Conservation (phyloP, 768 basidiomycete species). For the Mycena rosella region DNA sequence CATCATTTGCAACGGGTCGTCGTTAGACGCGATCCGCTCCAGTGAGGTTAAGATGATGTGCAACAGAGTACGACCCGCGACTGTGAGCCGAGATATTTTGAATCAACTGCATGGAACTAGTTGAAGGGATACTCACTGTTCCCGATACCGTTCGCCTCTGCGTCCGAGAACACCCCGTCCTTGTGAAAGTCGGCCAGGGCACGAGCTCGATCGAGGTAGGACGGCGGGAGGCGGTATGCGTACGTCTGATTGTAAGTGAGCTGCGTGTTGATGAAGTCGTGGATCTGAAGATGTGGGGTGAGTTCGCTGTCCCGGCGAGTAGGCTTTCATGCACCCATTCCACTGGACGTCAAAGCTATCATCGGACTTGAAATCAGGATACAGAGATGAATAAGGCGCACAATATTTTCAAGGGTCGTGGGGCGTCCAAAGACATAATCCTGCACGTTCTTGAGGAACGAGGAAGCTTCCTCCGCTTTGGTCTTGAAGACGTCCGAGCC, state of each 20-base stretch:
- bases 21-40: slow-evolving; percentile 83
- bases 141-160: too few relatives aligned
- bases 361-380: too few relatives aligned
- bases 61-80: slow-evolving; percentile 85
- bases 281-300: too few relatives aligned
- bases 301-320: too few relatives aligned
- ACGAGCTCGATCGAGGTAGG: slow-evolving; percentile 79
- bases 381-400: too few relatives aligned
- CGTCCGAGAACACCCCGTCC: slow-evolving; percentile 78
- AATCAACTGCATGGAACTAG: too few relatives aligned
- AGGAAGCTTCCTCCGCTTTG: too few relatives aligned
- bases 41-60: slow-evolving; percentile 79
- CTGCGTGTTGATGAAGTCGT: slow-evolving; percentile 84
- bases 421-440: too few relatives aligned
- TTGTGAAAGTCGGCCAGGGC: slow-evolving; percentile 88
- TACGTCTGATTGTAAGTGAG: slow-evolving; percentile 85
- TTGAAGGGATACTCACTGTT: slow-evolving; percentile 62
- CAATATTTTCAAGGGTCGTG: too few relatives aligned
- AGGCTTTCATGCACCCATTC: slow-evolving; percentile 67
- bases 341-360: too few relatives aligned
- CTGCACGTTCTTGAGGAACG: too few relatives aligned
- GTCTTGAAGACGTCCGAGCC: too few relatives aligned
- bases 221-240: slow-evolving; percentile 82
- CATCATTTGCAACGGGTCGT: slow-evolving; percentile 86
- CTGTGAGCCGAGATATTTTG: slow-evolving; percentile 48